Conservation (phyloP, 495 filamentous ascomycete genomes). For the Podospora comata region DNA sequence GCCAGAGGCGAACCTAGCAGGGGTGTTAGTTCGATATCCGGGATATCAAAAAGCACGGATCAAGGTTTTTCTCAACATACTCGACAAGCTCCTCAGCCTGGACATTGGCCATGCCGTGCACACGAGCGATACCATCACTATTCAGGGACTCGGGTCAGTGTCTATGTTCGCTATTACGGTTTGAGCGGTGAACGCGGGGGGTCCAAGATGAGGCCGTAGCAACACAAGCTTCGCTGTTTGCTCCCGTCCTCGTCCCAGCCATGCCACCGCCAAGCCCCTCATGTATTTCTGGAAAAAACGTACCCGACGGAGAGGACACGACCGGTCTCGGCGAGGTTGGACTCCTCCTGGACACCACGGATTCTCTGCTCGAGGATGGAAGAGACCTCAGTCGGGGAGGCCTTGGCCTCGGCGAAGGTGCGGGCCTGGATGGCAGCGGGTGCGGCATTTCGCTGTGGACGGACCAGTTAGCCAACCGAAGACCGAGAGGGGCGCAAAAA, state of each 20-base stretch:
- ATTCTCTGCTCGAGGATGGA: conserved; percentile 99
- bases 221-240: conserved; percentile 1
- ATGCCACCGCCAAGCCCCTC: conserved; percentile 25
- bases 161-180: conserved; percentile 37
- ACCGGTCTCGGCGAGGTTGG: conserved; percentile 94
- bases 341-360: conserved; percentile 94
- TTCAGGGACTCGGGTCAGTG: conserved; percentile 16
- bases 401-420: conserved; percentile 94
- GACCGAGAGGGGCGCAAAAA: conserved; percentile 34
- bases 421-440: conserved; percentile 77
- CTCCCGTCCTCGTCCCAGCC: background rate
- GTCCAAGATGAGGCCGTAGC: background rate
- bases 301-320: conserved; percentile 99
- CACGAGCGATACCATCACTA: conserved; percentile 99
- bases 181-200: background rate
- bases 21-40: conserved; percentile 20
- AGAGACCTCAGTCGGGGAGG: conserved; percentile 94
- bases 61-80: conserved; percentile 57
- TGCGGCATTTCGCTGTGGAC: conserved; percentile 74
- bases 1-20: conserved; percentile 90
- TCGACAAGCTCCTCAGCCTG: conserved; percentile 99
- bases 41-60: conserved; percentile 1
- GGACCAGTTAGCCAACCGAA: conserved; percentile 53
- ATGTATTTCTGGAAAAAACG: conserved; percentile 40
- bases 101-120: conserved; percentile 99